Conservation (phyloP, 495 filamentous ascomycete species). For the Amphirosellinia nigrospora region DNA sequence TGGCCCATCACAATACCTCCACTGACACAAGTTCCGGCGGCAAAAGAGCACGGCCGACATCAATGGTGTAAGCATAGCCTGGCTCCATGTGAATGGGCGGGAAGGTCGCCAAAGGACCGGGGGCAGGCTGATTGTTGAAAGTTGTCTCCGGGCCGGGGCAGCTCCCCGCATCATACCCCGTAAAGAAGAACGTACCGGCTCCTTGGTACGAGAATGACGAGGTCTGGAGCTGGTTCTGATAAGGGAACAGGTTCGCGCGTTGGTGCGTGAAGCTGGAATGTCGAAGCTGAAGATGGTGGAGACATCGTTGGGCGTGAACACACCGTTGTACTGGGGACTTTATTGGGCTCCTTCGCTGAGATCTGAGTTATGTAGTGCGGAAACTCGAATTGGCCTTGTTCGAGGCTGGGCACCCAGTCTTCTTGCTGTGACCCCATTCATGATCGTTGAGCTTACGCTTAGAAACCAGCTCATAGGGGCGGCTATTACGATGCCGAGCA, state of each 20-base stretch:
- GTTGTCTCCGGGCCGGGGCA: conserved; percentile 36
- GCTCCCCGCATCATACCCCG: conserved; percentile 33
- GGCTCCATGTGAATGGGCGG: conserved; percentile 40
- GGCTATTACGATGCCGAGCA: conserved; percentile 25
- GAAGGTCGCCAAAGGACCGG: conserved; percentile 28
- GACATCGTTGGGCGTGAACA: conserved; percentile 37
- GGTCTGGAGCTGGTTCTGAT: conserved; percentile 27
- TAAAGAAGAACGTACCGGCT: conserved; percentile 33
- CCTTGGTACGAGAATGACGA: conserved; percentile 32
- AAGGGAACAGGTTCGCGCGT: conserved; percentile 37
- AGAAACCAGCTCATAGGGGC: conserved; percentile 34
- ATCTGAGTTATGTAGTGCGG: conserved; percentile 36
- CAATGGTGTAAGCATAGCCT: conserved; percentile 36
- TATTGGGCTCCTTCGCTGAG: conserved; percentile 29
- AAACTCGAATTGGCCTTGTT: conserved; percentile 30
- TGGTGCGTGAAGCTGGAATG: conserved; percentile 31
- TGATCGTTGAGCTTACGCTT: conserved; percentile 33
- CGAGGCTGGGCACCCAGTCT: conserved; percentile 32
- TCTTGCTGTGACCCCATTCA: conserved; percentile 30
- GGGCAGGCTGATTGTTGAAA: conserved; percentile 33
- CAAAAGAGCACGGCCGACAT: conserved; percentile 34
- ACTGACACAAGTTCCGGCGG: conserved; percentile 33
- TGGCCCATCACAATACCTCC: conserved; percentile 27
- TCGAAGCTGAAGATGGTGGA: conserved; percentile 38
- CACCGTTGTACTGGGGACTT: conserved; percentile 21